phyloP scores from a whole-genome alignment of 2,329 filamentous ascomycete species.

The Botrytis squamosa region DNA sequence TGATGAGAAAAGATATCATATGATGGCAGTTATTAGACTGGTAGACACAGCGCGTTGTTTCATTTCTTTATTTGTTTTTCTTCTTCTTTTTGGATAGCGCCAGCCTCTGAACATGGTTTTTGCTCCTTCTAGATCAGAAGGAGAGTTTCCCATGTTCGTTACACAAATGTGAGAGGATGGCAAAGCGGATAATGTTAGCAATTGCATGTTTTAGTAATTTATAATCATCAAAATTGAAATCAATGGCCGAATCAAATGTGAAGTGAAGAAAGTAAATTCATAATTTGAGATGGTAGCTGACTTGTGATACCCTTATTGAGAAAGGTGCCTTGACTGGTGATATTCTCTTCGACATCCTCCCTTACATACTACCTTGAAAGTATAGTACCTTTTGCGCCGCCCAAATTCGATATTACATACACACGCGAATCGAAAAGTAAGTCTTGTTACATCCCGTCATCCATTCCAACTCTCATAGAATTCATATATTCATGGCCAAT shows the following conservation, averaged over 20 bases:
- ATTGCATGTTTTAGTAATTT: not conserved
- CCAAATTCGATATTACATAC: slow-evolving; percentile 8
- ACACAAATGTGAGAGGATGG: not conserved
- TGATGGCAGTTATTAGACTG: not conserved
- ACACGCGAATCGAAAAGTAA: slow-evolving; percentile 11
- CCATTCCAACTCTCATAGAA: slow-evolving; percentile 15
- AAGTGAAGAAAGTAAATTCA: not conserved
- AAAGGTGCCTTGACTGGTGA: not conserved
- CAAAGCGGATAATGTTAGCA: not conserved
- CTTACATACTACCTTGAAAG: not conserved
- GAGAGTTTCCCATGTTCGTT: not conserved
- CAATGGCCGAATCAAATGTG: not conserved
- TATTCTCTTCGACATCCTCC: not conserved
- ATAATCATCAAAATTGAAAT: not conserved
- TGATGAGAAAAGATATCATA: not conserved
- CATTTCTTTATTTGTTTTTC: not conserved
- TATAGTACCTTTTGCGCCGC: slow-evolving; percentile 7
- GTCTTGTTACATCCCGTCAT: slow-evolving; percentile 13
- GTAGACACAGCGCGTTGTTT: not conserved
- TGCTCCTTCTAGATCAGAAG: not conserved
- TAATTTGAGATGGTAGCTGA: not conserved
- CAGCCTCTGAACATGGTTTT: not conserved
- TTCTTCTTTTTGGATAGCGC: not conserved
- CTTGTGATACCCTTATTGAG: not conserved
- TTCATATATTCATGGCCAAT: not conserved